phyloP scores from a whole-genome alignment of 106 monocot genomes.

The Dendrobium chrysotoxum region DNA sequence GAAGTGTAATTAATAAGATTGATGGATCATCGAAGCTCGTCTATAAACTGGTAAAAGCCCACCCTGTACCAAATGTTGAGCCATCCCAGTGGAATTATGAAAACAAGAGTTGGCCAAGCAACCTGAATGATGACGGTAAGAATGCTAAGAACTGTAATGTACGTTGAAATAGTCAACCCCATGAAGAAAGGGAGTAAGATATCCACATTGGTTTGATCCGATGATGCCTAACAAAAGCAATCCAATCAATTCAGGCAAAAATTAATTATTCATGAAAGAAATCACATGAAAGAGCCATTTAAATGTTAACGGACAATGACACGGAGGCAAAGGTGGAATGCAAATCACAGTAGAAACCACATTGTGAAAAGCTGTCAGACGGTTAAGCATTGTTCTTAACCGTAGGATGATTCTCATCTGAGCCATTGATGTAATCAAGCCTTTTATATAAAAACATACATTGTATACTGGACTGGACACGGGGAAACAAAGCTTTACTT shows the following conservation, averaged over 20 bases:
- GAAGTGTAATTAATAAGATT: not conserved
- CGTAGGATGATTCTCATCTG: too few relatives aligned
- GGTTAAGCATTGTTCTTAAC: too few relatives aligned
- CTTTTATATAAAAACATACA: too few relatives aligned
- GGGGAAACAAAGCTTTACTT: too few relatives aligned
- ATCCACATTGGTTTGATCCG: slow-evolving; percentile 75
- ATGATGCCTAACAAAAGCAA: slow-evolving; percentile 48
- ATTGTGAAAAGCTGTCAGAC: too few relatives aligned
- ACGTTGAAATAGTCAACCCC: slow-evolving; percentile 44
- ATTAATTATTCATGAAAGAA: not conserved
- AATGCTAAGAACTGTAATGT: slow-evolving; percentile 44
- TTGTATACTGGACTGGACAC: too few relatives aligned
- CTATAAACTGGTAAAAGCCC: not conserved
- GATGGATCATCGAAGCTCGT: not conserved
- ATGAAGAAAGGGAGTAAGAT: slow-evolving; percentile 56
- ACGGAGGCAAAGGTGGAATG: too few relatives aligned
- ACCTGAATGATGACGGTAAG: slow-evolving; percentile 57
- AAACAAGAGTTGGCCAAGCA: slow-evolving; percentile 67
- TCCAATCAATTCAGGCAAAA: not conserved
- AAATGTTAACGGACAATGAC: too few relatives aligned
- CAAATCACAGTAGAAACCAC: too few relatives aligned
- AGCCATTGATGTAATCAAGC: too few relatives aligned
- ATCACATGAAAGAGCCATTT: not conserved
- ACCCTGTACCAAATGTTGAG: slow-evolving; percentile 78
- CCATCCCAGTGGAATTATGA: slow-evolving; percentile 37